Evolutionary conservation across 2,329 filamentous ascomycete species (phyloP).

Genomic region (Cytospora mali): DNA sequence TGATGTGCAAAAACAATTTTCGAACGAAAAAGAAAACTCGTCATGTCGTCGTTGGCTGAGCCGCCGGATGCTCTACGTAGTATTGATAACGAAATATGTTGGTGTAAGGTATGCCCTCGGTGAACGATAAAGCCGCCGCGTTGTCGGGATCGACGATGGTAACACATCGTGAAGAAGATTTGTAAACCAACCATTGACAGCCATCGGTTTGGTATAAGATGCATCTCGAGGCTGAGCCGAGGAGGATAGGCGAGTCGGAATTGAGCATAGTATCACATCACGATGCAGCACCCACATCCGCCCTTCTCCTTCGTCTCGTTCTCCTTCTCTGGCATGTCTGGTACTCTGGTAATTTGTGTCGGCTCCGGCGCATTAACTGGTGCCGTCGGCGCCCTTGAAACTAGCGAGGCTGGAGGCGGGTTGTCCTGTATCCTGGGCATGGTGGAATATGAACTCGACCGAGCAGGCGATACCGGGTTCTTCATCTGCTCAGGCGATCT

Average conservation of each 20-base stretch:
- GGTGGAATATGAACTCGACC: slow-evolving; percentile 60
- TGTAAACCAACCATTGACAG: not conserved
- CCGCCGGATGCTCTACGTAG: slow-evolving; percentile 20
- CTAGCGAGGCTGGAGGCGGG: slow-evolving; percentile 43
- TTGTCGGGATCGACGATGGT: not conserved
- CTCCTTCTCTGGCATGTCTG: slow-evolving; percentile 54
- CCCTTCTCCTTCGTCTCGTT: slow-evolving; percentile 58
- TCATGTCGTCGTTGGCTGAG: slow-evolving; percentile 26
- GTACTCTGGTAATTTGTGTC: slow-evolving; percentile 47
- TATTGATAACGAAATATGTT: slow-evolving; percentile 15
- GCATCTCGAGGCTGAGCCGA: not conserved
- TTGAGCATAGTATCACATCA: slow-evolving; percentile 63
- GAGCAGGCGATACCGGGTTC: slow-evolving; percentile 50
- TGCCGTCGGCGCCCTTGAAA: slow-evolving; percentile 48
- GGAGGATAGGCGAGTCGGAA: not conserved
- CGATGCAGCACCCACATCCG: slow-evolving; percentile 70
- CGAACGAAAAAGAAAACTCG: slow-evolving; percentile 17
- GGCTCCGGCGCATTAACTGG: slow-evolving; percentile 40
- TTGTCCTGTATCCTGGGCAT: slow-evolving; percentile 62
- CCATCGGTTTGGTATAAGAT: not conserved
- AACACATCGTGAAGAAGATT: not conserved
- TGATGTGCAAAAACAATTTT: slow-evolving; percentile 11
- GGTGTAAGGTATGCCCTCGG: not conserved
- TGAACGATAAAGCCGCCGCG: not conserved
- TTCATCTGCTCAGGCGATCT: slow-evolving; percentile 48